Base-by-base conservation (phyloP, 805 yeast genomes). In the Lipomyces orientalis region DNA sequence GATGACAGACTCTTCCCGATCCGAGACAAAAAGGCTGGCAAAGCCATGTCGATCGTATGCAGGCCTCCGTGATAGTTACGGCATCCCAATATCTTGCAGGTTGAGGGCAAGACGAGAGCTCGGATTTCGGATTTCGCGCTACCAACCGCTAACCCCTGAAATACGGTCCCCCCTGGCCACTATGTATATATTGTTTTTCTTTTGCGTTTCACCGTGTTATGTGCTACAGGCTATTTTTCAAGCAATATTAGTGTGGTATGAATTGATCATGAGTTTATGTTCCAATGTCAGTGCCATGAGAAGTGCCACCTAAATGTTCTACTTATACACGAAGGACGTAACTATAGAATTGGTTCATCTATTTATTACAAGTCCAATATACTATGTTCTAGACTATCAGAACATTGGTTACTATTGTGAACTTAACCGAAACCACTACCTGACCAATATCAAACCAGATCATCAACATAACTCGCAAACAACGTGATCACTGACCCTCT, bases 11-110 rank as follows among this genome's bases (percentile, higher is more conserved):
- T 54, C 35, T n/a, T 25, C 16, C 62, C 55, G 12, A 64, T 49
- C n/a, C 46, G 33, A 10, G 37, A 37, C n/a, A 64, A 61, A 35
- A 60, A 61, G 16, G 54, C 4, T 49, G 54, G 59, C 10, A 64
- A 34, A 8, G 64, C 33, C 67, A 60, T 64, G 34, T 25, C 34
- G 49, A 14, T n/a, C 49, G 22, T 43, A n/a, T 43, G 10, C 10
- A n/a, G 16, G 3, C 16, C n/a, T 4, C 49, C 16, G 49, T 43
- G 49, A 43, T 43, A 43, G 16, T 43, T 43, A n/a, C 16, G 22
- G n/a, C 22, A 43, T 43, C 49, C 49, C 49, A 16, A 43, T 43
- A 43, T n/a, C 49, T 43, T n/a, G 19, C 49, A 43, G 5, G 49
- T n/a, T 10, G 49, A 43, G 19, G 19, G 49, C 49, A 22, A 43